Conservation (phyloP, 306 rosid genomes). For the Herpetospermum pedunculosum region DNA sequence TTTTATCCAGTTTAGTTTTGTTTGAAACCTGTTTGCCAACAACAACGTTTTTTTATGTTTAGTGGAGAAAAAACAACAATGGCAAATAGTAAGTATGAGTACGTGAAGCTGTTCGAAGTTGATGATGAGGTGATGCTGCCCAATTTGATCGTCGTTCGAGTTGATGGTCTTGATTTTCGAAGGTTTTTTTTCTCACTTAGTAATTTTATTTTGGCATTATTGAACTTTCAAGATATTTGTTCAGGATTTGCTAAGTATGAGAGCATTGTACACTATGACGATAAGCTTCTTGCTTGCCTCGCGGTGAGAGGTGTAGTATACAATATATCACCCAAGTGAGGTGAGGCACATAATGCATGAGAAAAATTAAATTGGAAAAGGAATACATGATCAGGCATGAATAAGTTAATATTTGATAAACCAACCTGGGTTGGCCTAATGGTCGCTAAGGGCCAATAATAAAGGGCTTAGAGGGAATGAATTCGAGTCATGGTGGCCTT, state of each 20-base stretch:
- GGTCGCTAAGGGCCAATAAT: not conserved
- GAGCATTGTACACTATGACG: no score
- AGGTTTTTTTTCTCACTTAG: conserved; percentile 20
- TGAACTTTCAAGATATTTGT: not conserved
- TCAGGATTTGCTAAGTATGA: not conserved
- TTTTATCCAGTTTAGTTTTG: not conserved
- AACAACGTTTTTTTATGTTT: not conserved
- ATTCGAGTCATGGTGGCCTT: not conserved
- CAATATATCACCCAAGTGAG: not conserved
- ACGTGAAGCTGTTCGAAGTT: conserved; percentile 59
- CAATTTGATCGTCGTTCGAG: conserved; percentile 46
- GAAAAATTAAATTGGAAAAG: not conserved
- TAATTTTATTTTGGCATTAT: not conserved
- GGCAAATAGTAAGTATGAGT: conserved; percentile 81
- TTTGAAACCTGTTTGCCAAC: not conserved
- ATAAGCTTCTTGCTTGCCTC: not conserved
- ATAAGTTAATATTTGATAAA: not conserved
- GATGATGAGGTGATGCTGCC: conserved; percentile 71
- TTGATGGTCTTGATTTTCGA: conserved; percentile 33
- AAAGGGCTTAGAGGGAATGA: not conserved
- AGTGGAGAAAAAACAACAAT: conserved; percentile 5
- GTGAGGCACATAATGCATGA: not conserved
- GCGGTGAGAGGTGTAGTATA: not conserved
- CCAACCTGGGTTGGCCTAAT: not conserved
- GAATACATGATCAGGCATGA: not conserved